Evolutionary conservation across 768 basidiomycete genomes (phyloP), one percentile per base, ranked within the genome.

Genomic region (Suillus subluteus): DNA sequence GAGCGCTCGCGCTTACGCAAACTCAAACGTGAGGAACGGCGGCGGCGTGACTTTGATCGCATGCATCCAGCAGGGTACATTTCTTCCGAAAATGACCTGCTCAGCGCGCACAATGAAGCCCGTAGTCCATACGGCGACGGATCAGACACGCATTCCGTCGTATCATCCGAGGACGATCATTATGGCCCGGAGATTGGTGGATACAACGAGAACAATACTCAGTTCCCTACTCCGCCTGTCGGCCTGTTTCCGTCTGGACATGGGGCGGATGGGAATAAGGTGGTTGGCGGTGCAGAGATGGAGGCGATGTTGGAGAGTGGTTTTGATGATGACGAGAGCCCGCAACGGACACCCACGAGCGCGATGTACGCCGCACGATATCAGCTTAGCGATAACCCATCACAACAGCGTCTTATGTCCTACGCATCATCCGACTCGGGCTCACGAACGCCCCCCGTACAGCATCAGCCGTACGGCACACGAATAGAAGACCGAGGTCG

Each of bases 101-200:
- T 93, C 54, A 81, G 82, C 62, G 87, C 87, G 15, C 84, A 82
- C 35, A 75, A 80, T 55, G 88, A 90, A 67, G 74, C 82, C 16
- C 82, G 84, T 52, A 88, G 85, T 69, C 87, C 89, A 72, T 90
- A 89, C 71, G 41, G 59, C 26, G 91, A 92, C 70, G 87, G 89
- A 58, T 94, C 92, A 13, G 95, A 97, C 74, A 89, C 92, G 2
- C 75, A 87, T 56, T 96, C 95, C 12, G 79, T 96, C 65, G 81
- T 87, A 21, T 95, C 93, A 5, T 93, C 94, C 11, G 97, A 98
- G 43, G 96, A 97, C 52, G 97, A 99, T 73, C 90, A 95, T 41
- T 99, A 96, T 96, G 95, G 96, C 4, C 82, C 87, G 5, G 96
- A 99, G 76, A 95, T 99, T 64, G 96, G 97, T 13, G 94, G 87